Base-by-base conservation (phyloP, 768 basidiomycete genomes). In the Tylopilus rubrobrunneus region DNA sequence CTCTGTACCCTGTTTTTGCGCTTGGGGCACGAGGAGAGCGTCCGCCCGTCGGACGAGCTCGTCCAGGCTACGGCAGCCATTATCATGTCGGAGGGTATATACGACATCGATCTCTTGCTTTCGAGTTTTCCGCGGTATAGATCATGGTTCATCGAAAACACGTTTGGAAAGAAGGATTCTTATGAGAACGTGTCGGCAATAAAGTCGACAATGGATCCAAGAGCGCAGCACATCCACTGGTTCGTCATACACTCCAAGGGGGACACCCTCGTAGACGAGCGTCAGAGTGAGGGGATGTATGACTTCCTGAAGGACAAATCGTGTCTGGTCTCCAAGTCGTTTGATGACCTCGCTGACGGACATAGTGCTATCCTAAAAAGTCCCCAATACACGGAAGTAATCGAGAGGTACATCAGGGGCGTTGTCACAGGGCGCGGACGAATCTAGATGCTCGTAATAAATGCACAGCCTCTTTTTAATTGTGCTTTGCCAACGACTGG, bases 31-130 rank as follows among this genome's bases (percentile, higher is more conserved):
- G 53, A 53, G 9, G 58, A 55, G 42, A 10, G 58, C 57, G 25
- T 87, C 21, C 66, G 68, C 15, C 87, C 86, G 0, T 64, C 67
- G 73, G 42, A 61, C 62, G 12, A 48, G 50, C 36, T 71, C 85
- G 19, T 69, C 79, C 45, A 57, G 60, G 50, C 73, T 78, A 44
- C 77, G 79, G 75, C 75, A 49, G 85, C 76, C 15, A 71, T 90
- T 44, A 68, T 84, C 48, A 57, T 85, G 60, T 85, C 90, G 1
- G 89, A 88, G 67, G 91, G 91, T 31, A 84, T 92, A 57, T 91
- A 85, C 68, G 84, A 92, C 67, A 69, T 90, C 55, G 85, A 87
- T 67, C 60, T 75, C 5, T 77, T 92, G 40, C 73, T 90, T 25
- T 58, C 66, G 12, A 77, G 73, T 52, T 90, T 89, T 71, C 88